Evolutionary conservation across 2,329 filamentous ascomycete species (phyloP).

Genomic region (Neofusicoccum ribis): DNA sequence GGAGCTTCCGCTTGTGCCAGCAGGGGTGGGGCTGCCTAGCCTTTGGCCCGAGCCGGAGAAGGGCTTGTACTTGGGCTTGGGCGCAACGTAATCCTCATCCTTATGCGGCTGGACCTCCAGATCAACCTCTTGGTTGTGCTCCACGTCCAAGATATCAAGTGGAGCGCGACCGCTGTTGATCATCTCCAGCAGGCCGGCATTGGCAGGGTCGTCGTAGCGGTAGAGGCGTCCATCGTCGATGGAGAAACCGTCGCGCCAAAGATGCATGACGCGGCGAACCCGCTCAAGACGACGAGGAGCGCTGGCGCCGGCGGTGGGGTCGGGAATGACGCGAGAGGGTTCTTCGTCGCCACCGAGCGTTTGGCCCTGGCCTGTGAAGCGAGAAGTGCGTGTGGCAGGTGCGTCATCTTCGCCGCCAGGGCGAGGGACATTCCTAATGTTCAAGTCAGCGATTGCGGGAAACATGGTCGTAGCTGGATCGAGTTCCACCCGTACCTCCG

Average conservation of each 20-base stretch:
- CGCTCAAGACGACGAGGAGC: slow-evolving; percentile 46
- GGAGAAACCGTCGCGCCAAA: slow-evolving; percentile 84
- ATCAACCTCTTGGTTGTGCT: slow-evolving; percentile 73
- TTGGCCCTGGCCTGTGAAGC: slow-evolving; percentile 70
- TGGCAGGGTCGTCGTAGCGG: slow-evolving; percentile 76
- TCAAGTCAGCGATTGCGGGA: slow-evolving; percentile 25
- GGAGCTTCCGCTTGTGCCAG: slow-evolving; percentile 46
- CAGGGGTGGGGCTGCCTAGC: slow-evolving; percentile 75
- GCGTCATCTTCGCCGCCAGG: slow-evolving; percentile 56
- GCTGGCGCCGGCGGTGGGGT: slow-evolving; percentile 48
- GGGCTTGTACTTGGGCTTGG: slow-evolving; percentile 74
- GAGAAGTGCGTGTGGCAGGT: slow-evolving; percentile 48
- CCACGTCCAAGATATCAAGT: slow-evolving; percentile 74
- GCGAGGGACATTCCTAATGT: slow-evolving; percentile 60
- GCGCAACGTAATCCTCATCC: slow-evolving; percentile 69
- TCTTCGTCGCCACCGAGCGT: slow-evolving; percentile 77
- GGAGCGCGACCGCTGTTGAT: slow-evolving; percentile 77
- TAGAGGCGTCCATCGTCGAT: slow-evolving; percentile 78
- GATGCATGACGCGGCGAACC: slow-evolving; percentile 69
- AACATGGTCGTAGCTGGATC: background rate
- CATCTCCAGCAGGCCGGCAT: slow-evolving; percentile 70
- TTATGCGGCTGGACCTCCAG: slow-evolving; percentile 75
- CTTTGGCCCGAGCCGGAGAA: slow-evolving; percentile 72
- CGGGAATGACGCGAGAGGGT: slow-evolving; percentile 67
- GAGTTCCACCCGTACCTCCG: slow-evolving; percentile 40